Evolutionary conservation across 2,329 filamentous ascomycete genomes (phyloP).

Genomic region (Chaetomium sp.): DNA sequence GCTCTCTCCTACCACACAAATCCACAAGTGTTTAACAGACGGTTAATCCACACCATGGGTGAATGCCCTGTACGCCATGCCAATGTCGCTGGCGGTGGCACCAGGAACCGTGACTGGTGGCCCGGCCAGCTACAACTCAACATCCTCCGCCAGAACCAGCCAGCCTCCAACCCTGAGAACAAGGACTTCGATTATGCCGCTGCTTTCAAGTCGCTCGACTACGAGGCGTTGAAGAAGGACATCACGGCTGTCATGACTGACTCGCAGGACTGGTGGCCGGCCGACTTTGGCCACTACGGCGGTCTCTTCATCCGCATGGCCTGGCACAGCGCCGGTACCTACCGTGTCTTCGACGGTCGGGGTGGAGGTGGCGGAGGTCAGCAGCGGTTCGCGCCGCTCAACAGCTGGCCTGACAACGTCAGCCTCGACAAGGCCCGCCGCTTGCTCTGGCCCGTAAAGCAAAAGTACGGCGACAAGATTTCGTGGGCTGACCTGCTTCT

Average conservation of each 20-base stretch:
- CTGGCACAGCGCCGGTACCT: conserved; percentile 75
- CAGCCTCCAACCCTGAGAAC: conserved; percentile 57
- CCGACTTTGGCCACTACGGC: conserved; percentile 75
- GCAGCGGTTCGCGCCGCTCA: conserved; percentile 73
- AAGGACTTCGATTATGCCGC: conserved; percentile 65
- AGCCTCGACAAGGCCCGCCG: conserved; percentile 74
- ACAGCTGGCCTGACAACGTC: conserved; percentile 77
- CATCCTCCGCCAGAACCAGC: conserved; percentile 66
- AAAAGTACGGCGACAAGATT: conserved; percentile 78
- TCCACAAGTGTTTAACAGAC: not conserved
- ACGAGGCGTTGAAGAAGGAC: conserved; percentile 67
- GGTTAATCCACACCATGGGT: conserved; percentile 11
- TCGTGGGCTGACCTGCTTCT: conserved; percentile 71
- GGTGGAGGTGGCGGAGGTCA: conserved; percentile 69
- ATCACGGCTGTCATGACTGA: conserved; percentile 65
- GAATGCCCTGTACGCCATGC: conserved; percentile 30
- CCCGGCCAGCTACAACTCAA: conserved; percentile 60
- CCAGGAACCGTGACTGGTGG: conserved; percentile 68
- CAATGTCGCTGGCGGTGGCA: conserved; percentile 55
- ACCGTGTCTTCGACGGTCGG: conserved; percentile 67
- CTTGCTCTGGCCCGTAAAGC: conserved; percentile 74
- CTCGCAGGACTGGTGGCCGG: conserved; percentile 76
- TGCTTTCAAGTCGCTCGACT: conserved; percentile 68
- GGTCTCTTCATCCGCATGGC: conserved; percentile 75
- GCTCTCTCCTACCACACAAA: too few species aligned